phyloP scores from a whole-genome alignment of 768 basidiomycete species.

The Cyathus striatus region DNA sequence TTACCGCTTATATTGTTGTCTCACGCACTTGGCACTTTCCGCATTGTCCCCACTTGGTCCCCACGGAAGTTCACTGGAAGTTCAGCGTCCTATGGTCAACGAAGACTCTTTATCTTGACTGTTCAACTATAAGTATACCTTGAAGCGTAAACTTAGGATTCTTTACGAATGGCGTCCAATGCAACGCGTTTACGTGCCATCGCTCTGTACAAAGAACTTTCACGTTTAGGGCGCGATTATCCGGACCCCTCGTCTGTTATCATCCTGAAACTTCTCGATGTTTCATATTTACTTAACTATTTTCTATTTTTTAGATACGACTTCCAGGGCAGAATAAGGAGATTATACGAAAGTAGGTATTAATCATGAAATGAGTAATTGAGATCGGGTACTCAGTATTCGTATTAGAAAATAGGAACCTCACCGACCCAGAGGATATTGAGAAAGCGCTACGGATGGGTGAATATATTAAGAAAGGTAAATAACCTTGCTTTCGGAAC shows the following conservation, averaged over 20 bases:
- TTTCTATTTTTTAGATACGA: slow-evolving; percentile 54
- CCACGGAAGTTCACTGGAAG: too few species aligned
- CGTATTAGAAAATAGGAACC: slow-evolving; percentile 56
- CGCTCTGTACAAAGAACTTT: slow-evolving; percentile 77
- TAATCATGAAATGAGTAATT: background rate
- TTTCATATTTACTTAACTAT: background rate
- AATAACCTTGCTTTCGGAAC: slow-evolving; percentile 17
- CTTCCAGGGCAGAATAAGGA: slow-evolving; percentile 68
- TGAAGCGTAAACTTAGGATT: slow-evolving; percentile 3
- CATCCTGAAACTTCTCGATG: slow-evolving; percentile 5
- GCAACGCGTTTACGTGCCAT: slow-evolving; percentile 59
- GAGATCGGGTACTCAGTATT: slow-evolving; percentile 1
- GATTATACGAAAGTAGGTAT: slow-evolving; percentile 71
- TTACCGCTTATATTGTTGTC: too few species aligned
- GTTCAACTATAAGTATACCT: background rate
- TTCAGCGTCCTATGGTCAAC: too few species aligned
- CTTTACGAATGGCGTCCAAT: slow-evolving; percentile 38
- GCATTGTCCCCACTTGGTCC: too few species aligned
- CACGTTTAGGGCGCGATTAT: slow-evolving; percentile 76
- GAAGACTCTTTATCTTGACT: too few species aligned
- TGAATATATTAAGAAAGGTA: slow-evolving; percentile 85
- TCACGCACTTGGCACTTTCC: too few species aligned
- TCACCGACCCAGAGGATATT: slow-evolving; percentile 67
- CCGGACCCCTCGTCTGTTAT: slow-evolving; percentile 70
- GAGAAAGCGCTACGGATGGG: slow-evolving; percentile 70